Conservation (phyloP, 2,329 filamentous ascomycete genomes). For the Alternaria arborescens region DNA sequence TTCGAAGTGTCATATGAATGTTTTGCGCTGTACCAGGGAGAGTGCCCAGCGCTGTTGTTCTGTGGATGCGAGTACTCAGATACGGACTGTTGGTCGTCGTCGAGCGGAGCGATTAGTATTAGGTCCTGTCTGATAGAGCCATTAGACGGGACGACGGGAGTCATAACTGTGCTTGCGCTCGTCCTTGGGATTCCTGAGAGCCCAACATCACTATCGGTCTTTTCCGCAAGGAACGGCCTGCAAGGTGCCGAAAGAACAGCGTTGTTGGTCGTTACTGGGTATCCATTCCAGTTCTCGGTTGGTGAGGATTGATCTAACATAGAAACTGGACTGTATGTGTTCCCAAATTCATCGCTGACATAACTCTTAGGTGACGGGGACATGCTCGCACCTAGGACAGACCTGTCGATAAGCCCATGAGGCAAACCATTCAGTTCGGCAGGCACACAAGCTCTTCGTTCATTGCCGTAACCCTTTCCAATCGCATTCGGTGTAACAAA, state of each 20-base stretch:
- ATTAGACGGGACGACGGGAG: neutral
- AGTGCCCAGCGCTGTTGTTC: conserved; percentile 8
- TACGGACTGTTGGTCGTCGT: neutral
- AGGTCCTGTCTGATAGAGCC: neutral
- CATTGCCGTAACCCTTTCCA: conserved; percentile 15
- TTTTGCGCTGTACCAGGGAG: conserved; percentile 18
- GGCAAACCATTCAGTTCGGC: conserved; percentile 3
- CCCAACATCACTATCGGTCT: neutral
- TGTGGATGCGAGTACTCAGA: conserved; percentile 22
- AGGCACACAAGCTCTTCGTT: conserved; percentile 6
- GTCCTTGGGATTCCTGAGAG: conserved; percentile 3
- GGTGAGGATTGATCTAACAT: conserved; percentile 12
- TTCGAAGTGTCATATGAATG: neutral
- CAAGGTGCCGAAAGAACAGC: neutral
- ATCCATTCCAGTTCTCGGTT: conserved; percentile 11
- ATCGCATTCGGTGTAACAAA: conserved; percentile 5
- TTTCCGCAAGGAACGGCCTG: neutral
- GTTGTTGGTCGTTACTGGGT: neutral
- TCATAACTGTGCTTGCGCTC: neutral
- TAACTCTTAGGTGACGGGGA: conserved; percentile 34
- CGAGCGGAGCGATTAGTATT: neutral
- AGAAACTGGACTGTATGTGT: conserved; percentile 16
- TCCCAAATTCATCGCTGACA: conserved; percentile 23
- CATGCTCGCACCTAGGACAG: conserved; percentile 20
- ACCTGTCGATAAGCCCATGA: conserved; percentile 3